Conservation (phyloP, 768 basidiomycete species). For the Pisolithus sp. region DNA sequence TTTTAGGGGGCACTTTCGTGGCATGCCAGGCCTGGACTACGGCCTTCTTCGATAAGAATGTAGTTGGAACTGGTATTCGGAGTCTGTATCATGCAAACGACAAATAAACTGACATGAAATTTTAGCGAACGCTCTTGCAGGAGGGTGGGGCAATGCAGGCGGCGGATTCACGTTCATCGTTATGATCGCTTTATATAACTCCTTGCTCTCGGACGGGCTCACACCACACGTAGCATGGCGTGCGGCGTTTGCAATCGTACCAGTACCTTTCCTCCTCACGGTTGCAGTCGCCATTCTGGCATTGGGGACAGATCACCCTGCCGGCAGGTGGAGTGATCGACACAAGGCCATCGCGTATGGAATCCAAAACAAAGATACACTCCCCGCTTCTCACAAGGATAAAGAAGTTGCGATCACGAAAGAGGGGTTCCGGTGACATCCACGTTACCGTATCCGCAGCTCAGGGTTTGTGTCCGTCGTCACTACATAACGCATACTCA, state of each 20-base stretch:
- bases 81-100: not conserved
- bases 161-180: slow-evolving; percentile 50
- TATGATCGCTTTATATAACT: slow-evolving; percentile 48
- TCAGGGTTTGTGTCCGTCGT: slow-evolving; percentile 1
- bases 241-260: slow-evolving; percentile 49
- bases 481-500: not conserved
- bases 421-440: slow-evolving; percentile 12
- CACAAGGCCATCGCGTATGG: slow-evolving; percentile 32
- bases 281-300: slow-evolving; percentile 36
- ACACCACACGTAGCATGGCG: slow-evolving; percentile 44
- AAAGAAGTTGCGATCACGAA: slow-evolving; percentile 24
- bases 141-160: slow-evolving; percentile 46
- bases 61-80: slow-evolving; percentile 31
- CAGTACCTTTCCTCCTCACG: slow-evolving; percentile 44
- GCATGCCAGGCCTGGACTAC: slow-evolving; percentile 60
- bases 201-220: slow-evolving; percentile 32
- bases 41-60: slow-evolving; percentile 48
- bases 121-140: slow-evolving; percentile 49
- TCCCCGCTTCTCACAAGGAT: slow-evolving; percentile 17
- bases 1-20: slow-evolving; percentile 56
- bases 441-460: slow-evolving; percentile 14
- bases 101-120: slow-evolving; percentile 1
- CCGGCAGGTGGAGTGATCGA: slow-evolving; percentile 46
- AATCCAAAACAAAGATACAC: slow-evolving; percentile 1
- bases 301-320: slow-evolving; percentile 49